phyloP scores from a whole-genome alignment of 106 monocot genomes.

The Gastrodia elata region DNA sequence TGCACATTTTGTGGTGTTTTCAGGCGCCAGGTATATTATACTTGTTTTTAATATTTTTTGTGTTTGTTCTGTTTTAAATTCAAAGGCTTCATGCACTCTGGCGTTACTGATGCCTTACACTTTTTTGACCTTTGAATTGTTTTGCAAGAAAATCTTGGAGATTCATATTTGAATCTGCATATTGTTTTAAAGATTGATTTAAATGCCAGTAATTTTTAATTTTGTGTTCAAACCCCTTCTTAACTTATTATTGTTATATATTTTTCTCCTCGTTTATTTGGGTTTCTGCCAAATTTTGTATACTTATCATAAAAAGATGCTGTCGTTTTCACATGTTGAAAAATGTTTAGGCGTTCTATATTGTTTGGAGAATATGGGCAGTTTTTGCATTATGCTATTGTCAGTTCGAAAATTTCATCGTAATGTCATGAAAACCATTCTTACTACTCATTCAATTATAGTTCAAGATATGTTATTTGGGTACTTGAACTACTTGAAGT shows the following conservation, averaged over 20 bases:
- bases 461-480: not conserved
- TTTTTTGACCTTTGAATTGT: not conserved
- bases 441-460: not conserved
- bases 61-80: not conserved
- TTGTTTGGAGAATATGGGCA: too few relatives aligned
- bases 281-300: not conserved
- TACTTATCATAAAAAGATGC: not conserved
- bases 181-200: not conserved
- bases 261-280: not conserved
- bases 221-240: not conserved
- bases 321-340: not conserved
- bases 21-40: constrained; percentile 73
- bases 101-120: not conserved
- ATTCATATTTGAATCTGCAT: not conserved
- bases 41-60: not conserved
- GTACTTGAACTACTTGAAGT: not conserved
- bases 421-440: not conserved
- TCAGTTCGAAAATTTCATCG: too few relatives aligned
- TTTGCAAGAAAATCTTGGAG: not conserved
- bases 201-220: not conserved
- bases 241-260: not conserved
- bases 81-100: not conserved
- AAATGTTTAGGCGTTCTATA: not conserved
- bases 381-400: too few relatives aligned
- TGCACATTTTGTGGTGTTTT: constrained; percentile 99